Percentiles rank a stretch among this genome's conserved stretches.
phyloP scores from a whole-genome alignment of 768 basidiomycete species.

The Harrya chromipes region DNA sequence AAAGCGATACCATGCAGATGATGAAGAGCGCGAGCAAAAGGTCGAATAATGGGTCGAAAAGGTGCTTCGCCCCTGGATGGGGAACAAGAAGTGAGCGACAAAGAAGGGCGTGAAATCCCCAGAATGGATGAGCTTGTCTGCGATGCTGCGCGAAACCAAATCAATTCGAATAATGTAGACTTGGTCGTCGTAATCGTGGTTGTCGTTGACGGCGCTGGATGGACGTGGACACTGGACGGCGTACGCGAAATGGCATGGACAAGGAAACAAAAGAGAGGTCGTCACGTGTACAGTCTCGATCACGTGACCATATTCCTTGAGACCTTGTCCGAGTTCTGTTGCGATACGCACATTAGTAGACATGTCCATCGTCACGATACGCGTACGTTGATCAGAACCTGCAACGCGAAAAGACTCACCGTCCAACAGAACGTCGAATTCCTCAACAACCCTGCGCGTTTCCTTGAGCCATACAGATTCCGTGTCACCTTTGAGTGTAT shows the following conservation, averaged over 20 bases:
- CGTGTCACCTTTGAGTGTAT: conserved; percentile 98
- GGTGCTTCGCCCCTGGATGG: conserved; percentile 2
- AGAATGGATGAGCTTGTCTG: not conserved
- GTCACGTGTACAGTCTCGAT: not conserved
- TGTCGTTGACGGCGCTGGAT: conserved; percentile 11
- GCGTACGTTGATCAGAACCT: conserved; percentile 39
- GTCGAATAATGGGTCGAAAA: conserved; percentile 9
- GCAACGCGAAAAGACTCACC: not conserved
- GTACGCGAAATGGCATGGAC: conserved; percentile 15
- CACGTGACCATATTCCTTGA: not conserved
- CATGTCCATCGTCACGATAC: conserved; percentile 71
- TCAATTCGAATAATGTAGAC: not conserved
- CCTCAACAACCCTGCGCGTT: conserved; percentile 89
- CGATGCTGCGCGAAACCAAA: not conserved
- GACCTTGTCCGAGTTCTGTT: too few relatives aligned
- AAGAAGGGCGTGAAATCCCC: not conserved
- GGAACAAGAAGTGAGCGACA: conserved; percentile 9
- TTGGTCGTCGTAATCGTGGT: conserved; percentile 9
- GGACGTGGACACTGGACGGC: conserved; percentile 3
- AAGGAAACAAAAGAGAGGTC: conserved; percentile 15
- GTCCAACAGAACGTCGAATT: conserved; percentile 75
- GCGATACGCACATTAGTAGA: too few relatives aligned
- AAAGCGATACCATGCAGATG: conserved; percentile 20
- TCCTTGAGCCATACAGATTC: conserved; percentile 88
- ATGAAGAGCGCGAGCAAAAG: not conserved